A percentile compares a stretch with the other conserved stretches of the same genome.
phyloP scores from a whole-genome alignment of 2,329 filamentous ascomycete genomes.

The Nemania bipapillata region DNA sequence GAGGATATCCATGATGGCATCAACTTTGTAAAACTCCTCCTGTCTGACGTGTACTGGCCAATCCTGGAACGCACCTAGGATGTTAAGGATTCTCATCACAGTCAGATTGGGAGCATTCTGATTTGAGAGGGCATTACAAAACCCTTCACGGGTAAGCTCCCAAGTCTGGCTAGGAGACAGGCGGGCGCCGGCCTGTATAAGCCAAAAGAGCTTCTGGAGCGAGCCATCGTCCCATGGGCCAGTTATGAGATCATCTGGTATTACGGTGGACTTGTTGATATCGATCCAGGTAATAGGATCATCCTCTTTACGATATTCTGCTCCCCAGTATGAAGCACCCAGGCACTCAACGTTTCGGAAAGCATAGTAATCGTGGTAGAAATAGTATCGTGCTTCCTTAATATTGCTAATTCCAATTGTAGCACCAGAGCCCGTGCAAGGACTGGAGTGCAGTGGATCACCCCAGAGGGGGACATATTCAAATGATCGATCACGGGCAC shows the following conservation, averaged over 20 bases:
- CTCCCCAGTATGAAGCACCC: conserved; percentile 32
- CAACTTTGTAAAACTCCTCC: conserved; percentile 16
- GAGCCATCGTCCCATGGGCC: conserved; percentile 57
- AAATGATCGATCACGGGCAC: conserved; percentile 52
- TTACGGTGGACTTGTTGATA: conserved; percentile 54
- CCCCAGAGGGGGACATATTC: conserved; percentile 50
- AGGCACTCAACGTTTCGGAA: conserved; percentile 37
- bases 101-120: conserved; percentile 32
- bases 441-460: conserved; percentile 37
- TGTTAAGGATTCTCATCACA: conserved; percentile 36
- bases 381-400: conserved; percentile 39
- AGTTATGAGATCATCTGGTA: conserved; percentile 56
- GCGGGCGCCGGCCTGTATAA: conserved; percentile 55
- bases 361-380: conserved; percentile 45
- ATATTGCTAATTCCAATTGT: conserved; percentile 11
- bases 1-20: background rate
- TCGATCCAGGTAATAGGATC: conserved; percentile 46
- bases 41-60: conserved; percentile 35
- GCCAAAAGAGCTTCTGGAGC: conserved; percentile 59
- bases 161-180: conserved; percentile 53
- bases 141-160: conserved; percentile 56
- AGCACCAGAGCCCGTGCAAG: conserved; percentile 37
- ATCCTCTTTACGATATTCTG: conserved; percentile 35
- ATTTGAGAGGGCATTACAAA: conserved; percentile 51
- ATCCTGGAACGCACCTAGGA: conserved; percentile 30